Evolutionary conservation across 768 basidiomycete genomes (phyloP).

Genomic region (Dentipellis sp.): DNA sequence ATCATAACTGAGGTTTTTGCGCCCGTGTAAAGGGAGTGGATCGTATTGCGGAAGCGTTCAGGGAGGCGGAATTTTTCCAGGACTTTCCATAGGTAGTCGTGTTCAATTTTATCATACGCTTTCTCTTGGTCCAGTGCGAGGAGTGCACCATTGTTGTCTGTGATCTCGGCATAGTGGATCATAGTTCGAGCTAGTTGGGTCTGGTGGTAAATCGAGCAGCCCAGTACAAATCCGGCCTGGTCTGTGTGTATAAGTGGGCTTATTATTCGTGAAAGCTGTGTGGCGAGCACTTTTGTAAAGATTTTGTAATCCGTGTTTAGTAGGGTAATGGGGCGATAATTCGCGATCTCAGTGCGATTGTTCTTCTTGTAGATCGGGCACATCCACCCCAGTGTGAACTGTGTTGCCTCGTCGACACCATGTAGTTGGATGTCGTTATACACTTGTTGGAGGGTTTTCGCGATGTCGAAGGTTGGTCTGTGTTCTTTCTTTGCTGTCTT

Average conservation of each 20-base stretch:
- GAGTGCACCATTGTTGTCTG: background rate
- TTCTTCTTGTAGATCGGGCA: background rate
- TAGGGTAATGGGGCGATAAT: background rate
- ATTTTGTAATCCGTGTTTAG: no score
- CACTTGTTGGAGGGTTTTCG: no score
- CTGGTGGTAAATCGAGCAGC: background rate
- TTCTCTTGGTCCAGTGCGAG: background rate
- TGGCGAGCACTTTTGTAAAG: no score
- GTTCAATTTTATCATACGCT: background rate
- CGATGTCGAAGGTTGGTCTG: no score
- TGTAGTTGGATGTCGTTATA: no score
- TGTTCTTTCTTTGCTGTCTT: no score
- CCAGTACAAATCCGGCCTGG: conserved; percentile 1
- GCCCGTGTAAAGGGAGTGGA: background rate
- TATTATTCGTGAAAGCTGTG: no score
- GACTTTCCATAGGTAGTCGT: conserved; percentile 4
- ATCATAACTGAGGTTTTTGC: background rate
- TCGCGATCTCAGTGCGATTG: background rate
- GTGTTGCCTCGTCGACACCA: no score
- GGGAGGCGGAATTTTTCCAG: conserved; percentile 1
- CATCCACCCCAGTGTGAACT: no score
- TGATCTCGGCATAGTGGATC: background rate
- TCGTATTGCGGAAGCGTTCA: background rate
- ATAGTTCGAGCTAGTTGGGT: background rate
- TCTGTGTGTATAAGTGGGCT: background rate